Evolutionary conservation across 805 yeast genomes (phyloP), one percentile per base, ranked within the genome.

Genomic region (Candida insectorum): DNA sequence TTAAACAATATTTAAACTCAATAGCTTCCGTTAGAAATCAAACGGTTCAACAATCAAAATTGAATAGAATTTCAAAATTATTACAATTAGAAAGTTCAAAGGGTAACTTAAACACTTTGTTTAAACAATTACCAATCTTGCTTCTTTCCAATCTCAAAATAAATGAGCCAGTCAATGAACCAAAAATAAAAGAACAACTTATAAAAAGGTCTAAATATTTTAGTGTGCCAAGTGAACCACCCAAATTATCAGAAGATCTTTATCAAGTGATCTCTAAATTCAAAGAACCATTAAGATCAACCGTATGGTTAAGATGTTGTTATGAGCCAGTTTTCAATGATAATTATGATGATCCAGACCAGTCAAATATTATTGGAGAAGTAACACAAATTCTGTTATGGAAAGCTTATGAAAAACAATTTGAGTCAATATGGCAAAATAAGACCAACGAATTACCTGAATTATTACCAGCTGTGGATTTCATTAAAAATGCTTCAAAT

Each of bases 371-470:
- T 20, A 35, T 51, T 11, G 87, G 91, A 4, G 96, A 88, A 52
- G 96, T 89, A 8, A 88, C 97, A 0, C 98, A 93, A 61, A 89
- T 93, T 16, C 84, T 94, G 13, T 71, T 93, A 27, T 93, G 98
- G 98, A 86, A 88, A 56, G 79, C 95, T 1, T 93, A 93, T 61
- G 97, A 93, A 56, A 66, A 79, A 10, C 93, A 84, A 54, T 93
- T 93, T 50, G 82, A 82, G 40, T 73, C 72, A 34, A 75, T 74
- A 34, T 73, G 80, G 48, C 75, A 78, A 45, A 52, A 52, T 24
- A 45, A 53, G 17, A 40, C 47, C 1, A 51, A 49, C 30, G 55
- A 53, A 26, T 58, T 44, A 45, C 60, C 57, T 31, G 55, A 54
- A 16, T 63, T 91, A 31, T 69, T 91, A 20, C 95, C 96, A 1